phyloP scores from a whole-genome alignment of 2,329 filamentous ascomycete species.

The Aureobasidium subglaciale region DNA sequence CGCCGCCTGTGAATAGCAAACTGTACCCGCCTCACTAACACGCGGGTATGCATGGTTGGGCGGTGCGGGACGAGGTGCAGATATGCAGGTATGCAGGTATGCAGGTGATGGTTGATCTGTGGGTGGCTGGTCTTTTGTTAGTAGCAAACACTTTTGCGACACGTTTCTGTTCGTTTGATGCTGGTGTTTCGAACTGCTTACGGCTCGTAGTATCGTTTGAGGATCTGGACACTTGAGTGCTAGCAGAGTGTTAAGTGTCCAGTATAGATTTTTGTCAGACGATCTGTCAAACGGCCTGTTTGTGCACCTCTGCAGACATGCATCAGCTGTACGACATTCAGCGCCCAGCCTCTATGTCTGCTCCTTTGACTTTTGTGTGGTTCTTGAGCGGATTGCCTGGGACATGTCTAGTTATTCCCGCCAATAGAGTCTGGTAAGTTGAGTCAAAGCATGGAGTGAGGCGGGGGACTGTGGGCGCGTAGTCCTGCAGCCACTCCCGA shows the following conservation, averaged over 20 bases:
- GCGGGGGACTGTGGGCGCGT: not conserved
- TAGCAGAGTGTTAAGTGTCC: not conserved
- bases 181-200: not conserved
- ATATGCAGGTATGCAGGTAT: not conserved
- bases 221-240: not conserved
- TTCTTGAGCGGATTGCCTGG: not conserved
- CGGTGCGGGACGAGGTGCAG: not conserved
- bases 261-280: not conserved
- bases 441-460: not conserved
- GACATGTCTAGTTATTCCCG: not conserved
- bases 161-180: not conserved
- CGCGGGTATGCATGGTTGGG: conserved; percentile 8
- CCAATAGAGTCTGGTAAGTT: not conserved
- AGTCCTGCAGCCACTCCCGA: not conserved
- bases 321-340: not conserved
- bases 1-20: not conserved
- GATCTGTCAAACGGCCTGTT: not conserved
- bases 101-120: not conserved
- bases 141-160: not conserved
- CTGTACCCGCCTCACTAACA: not conserved
- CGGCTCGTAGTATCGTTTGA: conserved; percentile 1
- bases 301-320: not conserved
- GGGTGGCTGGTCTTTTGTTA: conserved; percentile 10
- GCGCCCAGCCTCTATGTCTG: not conserved
- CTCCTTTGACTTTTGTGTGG: not conserved